phyloP scores from a whole-genome alignment of 1,139 yeast genomes.

The Entelexis sorbosivorans region DNA sequence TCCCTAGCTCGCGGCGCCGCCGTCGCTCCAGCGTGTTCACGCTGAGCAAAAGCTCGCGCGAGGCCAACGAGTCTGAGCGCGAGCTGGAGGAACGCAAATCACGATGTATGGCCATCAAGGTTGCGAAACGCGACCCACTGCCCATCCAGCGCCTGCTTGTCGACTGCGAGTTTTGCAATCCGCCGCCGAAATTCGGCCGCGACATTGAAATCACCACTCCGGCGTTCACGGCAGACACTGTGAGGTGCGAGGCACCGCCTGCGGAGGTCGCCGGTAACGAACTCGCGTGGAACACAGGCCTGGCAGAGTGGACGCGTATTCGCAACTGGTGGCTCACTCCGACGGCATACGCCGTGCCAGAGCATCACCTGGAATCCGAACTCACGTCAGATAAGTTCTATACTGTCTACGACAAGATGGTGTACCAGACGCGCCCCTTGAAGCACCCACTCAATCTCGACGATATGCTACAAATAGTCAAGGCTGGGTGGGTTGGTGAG shows the following conservation, averaged over 20 bases:
- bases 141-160: conserved; percentile 24
- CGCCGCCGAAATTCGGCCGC: conserved; percentile 23
- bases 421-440: conserved; percentile 43
- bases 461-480: conserved; percentile 43
- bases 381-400: conserved; percentile 29
- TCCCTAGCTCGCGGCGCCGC: conserved; percentile 1
- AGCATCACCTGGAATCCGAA: conserved; percentile 22
- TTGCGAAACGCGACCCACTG: conserved; percentile 24
- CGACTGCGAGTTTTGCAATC: conserved; percentile 26
- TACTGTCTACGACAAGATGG: conserved; percentile 39
- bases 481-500: conserved; percentile 50
- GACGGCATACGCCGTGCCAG: conserved; percentile 18
- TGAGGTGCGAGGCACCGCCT: not conserved
- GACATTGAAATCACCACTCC: conserved; percentile 18
- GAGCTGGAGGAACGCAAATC: conserved; percentile 22
- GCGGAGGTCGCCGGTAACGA: conserved; percentile 15
- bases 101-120: conserved; percentile 23
- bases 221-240: conserved; percentile 15
- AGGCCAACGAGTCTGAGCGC: conserved; percentile 17
- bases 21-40: conserved; percentile 4
- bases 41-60: conserved; percentile 3
- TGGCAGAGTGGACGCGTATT: conserved; percentile 23
- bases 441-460: conserved; percentile 42
- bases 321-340: conserved; percentile 24
- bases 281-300: conserved; percentile 22